These are phyloP conservation scores for Cercophora samala DNA, from an alignment of 495 filamentous ascomycete genomes.

Conservation along the genomic window DNA sequence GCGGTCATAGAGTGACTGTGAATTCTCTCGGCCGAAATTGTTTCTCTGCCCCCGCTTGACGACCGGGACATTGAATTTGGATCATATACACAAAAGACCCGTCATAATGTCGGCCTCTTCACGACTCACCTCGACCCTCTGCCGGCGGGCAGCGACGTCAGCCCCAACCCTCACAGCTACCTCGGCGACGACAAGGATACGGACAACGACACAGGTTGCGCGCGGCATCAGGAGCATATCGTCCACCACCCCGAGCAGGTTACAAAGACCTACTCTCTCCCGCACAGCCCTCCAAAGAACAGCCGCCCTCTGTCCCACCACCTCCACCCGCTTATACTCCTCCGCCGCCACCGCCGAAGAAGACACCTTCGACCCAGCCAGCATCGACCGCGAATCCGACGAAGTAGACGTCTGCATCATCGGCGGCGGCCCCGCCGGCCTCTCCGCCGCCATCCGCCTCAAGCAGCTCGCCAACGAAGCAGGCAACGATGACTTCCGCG, in stretches of 20 bases:
- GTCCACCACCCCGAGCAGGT: conserved; percentile 14
- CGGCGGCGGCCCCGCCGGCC: conserved; percentile 88
- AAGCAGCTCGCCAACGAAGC: conserved; percentile 94
- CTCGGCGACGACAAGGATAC: conserved; percentile 6
- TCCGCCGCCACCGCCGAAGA: conserved; percentile 49
- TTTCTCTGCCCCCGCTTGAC: not conserved
- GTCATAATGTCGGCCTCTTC: conserved; percentile 29
- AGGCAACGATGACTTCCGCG: conserved; percentile 94
- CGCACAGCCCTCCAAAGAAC: conserved; percentile 6
- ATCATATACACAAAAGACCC: not conserved
- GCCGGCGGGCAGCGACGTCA: conserved; percentile 25
- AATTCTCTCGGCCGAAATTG: not conserved
- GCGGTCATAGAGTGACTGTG: not conserved
- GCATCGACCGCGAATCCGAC: conserved; percentile 81
- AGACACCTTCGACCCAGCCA: conserved; percentile 66
- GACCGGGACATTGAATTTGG: not conserved
- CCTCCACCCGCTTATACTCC: conserved; percentile 22
- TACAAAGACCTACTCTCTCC: conserved; percentile 13
- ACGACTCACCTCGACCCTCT: conserved; percentile 31
- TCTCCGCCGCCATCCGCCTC: conserved; percentile 87
- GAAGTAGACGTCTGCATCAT: conserved; percentile 96
- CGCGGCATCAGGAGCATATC: conserved; percentile 25
- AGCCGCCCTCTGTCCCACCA: conserved; percentile 9
- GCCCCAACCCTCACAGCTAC: conserved; percentile 4
- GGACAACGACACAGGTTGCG: conserved; percentile 12